A percentile compares a stretch with the other conserved stretches of the same genome.
Conservation (phyloP, 2,329 filamentous ascomycete species). For the Zymoseptoria pseudotritici region DNA sequence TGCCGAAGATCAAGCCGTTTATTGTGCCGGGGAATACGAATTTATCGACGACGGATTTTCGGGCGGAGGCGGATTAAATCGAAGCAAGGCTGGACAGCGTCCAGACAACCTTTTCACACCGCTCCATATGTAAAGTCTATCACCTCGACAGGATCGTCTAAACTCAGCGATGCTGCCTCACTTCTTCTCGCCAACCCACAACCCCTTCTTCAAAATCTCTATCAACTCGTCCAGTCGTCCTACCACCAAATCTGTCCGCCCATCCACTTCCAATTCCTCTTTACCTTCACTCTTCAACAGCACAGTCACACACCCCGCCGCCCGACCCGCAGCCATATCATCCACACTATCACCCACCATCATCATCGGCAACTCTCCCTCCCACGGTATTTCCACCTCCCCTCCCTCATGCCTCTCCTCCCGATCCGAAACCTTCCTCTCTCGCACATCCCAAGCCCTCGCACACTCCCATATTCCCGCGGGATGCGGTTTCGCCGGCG, state of each 20-base stretch:
- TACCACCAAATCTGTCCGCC: conserved; percentile 29
- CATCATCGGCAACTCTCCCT: conserved; percentile 55
- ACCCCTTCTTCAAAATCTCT: conserved; percentile 1
- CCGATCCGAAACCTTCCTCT: neutral
- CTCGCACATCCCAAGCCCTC: conserved; percentile 49
- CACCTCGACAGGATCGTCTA: too few species aligned
- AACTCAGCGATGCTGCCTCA: neutral
- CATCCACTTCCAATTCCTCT: conserved; percentile 29
- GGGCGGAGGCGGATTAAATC: conserved; percentile 16
- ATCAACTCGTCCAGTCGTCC: conserved; percentile 27
- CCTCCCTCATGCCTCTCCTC: neutral
- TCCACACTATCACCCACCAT: conserved; percentile 65
- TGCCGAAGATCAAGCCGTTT: conserved; percentile 34
- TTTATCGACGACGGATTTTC: conserved; percentile 33
- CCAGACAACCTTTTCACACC: neutral
- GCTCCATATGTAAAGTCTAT: neutral
- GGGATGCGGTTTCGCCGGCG: conserved; percentile 77
- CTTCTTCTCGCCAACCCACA: neutral
- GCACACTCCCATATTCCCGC: conserved; percentile 85
- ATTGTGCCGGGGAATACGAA: conserved; percentile 34
- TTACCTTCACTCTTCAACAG: conserved; percentile 47
- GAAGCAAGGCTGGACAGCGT: neutral
- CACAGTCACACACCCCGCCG: conserved; percentile 84
- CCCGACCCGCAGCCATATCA: conserved; percentile 81
- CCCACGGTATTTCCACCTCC: conserved; percentile 61